These are phyloP conservation scores for Penicillium egyptiacum DNA, from an alignment of 495 filamentous ascomycete genomes.

Conservation along the genomic window DNA sequence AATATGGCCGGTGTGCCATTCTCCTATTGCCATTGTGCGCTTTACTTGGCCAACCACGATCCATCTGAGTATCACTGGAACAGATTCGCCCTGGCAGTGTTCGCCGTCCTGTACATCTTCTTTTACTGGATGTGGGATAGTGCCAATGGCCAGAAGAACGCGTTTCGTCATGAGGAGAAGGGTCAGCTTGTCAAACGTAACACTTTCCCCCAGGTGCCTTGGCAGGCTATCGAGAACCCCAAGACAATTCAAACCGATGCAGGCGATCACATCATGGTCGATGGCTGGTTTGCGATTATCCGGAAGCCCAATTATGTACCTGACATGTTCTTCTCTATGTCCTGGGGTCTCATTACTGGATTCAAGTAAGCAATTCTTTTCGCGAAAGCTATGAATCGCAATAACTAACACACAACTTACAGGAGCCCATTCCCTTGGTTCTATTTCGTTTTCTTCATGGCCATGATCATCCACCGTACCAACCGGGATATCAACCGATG, in stretches of 20 bases:
- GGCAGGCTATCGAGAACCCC: constrained; percentile 74
- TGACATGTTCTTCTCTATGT: constrained; percentile 77
- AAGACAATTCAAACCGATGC: constrained; percentile 69
- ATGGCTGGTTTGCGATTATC: constrained; percentile 88
- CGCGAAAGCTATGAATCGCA: background rate
- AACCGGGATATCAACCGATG: constrained; percentile 79
- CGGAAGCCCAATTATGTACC: constrained; percentile 92
- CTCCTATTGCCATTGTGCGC: constrained; percentile 90
- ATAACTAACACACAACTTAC: background rate
- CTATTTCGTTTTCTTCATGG: constrained; percentile 81
- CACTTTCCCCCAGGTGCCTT: constrained; percentile 87
- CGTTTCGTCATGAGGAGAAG: constrained; percentile 76
- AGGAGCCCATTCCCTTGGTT: constrained; percentile 77
- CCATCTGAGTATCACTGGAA: constrained; percentile 77
- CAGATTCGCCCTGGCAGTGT: constrained; percentile 55
- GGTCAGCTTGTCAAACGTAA: constrained; percentile 70
- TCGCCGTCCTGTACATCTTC: constrained; percentile 72
- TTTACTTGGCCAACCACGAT: constrained; percentile 85
- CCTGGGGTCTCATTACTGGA: constrained; percentile 63
- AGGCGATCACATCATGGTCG: constrained; percentile 78
- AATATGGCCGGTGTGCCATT: constrained; percentile 93
- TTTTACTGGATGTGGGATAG: constrained; percentile 92
- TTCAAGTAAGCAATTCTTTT: constrained; percentile 37
- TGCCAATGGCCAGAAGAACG: constrained; percentile 88
- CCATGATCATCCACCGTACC: constrained; percentile 90